Evolutionary conservation across 352 stramenopile genomes (phyloP), one percentile per base, ranked within the genome.

Genomic region (Pythium myriotylum): DNA sequence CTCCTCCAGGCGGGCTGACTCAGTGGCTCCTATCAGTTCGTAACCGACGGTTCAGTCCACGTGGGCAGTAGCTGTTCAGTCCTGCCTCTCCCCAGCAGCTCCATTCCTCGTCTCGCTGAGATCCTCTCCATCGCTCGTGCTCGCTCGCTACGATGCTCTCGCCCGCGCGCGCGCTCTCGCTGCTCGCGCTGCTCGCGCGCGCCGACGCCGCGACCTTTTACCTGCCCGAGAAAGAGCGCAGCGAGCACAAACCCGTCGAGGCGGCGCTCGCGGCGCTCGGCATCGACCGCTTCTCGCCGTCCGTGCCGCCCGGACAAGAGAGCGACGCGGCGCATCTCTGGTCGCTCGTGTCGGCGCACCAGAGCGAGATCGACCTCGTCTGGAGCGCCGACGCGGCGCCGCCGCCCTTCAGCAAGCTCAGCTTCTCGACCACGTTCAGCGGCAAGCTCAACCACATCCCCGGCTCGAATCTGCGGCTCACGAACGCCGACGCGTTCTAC

Each of bases 401-500:
- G 0, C 72, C 74, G 16, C 76, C 74, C 13, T 67, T 82, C 20
- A 58, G 65, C 1, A 46, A 77, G 47, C 58, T 90, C 39, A 57
- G 72, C 47, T 79, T 89, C 19, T 57, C 77, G 2, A 48, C 70
- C 33, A 43, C 68, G 43, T 88, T 86, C 54, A 20, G 43, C 1
- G 47, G 73, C 50, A 91, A 87, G 54, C 54, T 95, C 61, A 95
- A 94, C 65, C 81, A 79, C 55, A 42, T 95, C 9, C 86, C 84
- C 13, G 86, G 84, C 8, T 71, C 76, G 0, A 8, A 53, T 0
- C 68, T 76, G 26, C 59, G 66, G 19, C 67, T 94, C 54, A 80
- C 73, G 19, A 76, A 73, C 12, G 47, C 29, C 27, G 73, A 86
- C 41, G 54, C 53, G n/a, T 70, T 93, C 16, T 54, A 65, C 37